Percentiles rank a stretch among this genome's conserved stretches.
These are phyloP conservation scores for Penicillium occitanis DNA, from an alignment of 2,329 filamentous ascomycete genomes.

Conservation along the genomic window DNA sequence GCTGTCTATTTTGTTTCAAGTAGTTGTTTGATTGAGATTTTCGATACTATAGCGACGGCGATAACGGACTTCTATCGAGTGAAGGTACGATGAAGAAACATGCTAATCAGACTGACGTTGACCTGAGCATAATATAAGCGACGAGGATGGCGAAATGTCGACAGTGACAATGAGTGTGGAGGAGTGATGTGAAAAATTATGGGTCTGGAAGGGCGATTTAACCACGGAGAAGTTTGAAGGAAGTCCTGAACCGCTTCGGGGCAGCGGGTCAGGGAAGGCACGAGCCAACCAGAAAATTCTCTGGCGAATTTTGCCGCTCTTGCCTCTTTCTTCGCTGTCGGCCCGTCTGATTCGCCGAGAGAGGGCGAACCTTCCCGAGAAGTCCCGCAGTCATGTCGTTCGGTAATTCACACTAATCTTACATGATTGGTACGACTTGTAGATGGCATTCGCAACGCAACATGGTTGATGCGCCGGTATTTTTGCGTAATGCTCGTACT, in stretches of 20 bases:
- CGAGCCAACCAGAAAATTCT: constrained; percentile 5
- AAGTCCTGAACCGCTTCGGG: not conserved
- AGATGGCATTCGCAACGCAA: not conserved
- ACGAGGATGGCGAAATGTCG: constrained; percentile 9
- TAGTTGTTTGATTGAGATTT: not conserved
- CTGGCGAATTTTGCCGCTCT: not conserved
- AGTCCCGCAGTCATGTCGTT: constrained; percentile 2
- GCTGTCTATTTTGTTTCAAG: not conserved
- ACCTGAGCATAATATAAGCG: not conserved
- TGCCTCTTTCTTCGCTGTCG: not conserved
- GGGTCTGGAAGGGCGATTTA: not conserved
- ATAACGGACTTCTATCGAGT: not conserved
- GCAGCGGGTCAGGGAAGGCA: constrained; percentile 8
- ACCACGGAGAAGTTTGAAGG: not conserved
- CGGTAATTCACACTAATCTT: not conserved
- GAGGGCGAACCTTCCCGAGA: not conserved
- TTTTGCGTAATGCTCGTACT: not conserved
- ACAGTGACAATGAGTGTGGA: not conserved
- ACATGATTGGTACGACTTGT: not conserved
- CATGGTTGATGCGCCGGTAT: not conserved
- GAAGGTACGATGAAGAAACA: not conserved
- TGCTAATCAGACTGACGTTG: not conserved
- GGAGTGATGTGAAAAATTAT: constrained; percentile 5
- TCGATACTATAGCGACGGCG: not conserved
- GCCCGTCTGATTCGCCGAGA: constrained; percentile 14